phyloP scores from a whole-genome alignment of 805 yeast species.

The Candida krabiensis region DNA sequence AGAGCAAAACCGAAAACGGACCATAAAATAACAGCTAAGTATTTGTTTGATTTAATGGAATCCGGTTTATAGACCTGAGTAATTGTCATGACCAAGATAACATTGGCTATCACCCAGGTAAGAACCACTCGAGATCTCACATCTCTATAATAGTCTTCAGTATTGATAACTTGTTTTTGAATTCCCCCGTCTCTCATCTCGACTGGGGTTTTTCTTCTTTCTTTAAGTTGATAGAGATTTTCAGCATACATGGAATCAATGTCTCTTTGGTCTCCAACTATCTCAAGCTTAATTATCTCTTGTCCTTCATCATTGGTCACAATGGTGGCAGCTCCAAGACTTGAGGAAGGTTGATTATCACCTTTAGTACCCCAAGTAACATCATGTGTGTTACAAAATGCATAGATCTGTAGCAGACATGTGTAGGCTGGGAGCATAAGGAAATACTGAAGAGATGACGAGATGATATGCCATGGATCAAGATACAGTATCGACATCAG shows the following conservation, averaged over 20 bases:
- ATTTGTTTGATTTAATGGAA: constrained; percentile 65
- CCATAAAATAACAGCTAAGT: constrained; percentile 86
- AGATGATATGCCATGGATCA: constrained; percentile 95
- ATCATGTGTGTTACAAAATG: constrained; percentile 97
- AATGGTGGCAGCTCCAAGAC: constrained; percentile 78
- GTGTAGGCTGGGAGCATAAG: constrained; percentile 88
- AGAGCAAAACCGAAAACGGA: constrained; percentile 83
- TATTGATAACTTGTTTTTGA: constrained; percentile 40
- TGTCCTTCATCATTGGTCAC: constrained; percentile 79
- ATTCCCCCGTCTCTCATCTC: constrained; percentile 44
- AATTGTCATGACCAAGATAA: constrained; percentile 81
- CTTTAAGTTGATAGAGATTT: constrained; percentile 68
- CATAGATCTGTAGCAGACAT: constrained; percentile 90
- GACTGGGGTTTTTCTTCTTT: constrained; percentile 61
- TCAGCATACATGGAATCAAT: constrained; percentile 82
- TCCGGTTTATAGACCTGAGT: constrained; percentile 77
- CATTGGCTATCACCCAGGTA: constrained; percentile 85
- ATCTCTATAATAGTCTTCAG: constrained; percentile 90
- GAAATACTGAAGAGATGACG: constrained; percentile 87
- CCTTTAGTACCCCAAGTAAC: constrained; percentile 99
- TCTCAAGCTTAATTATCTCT: constrained; percentile 79
- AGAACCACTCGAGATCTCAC: constrained; percentile 95
- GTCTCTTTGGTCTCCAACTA: constrained; percentile 66
- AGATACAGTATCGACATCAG: constrained; percentile 80
- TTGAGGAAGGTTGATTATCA: constrained; percentile 70